phyloP scores from a whole-genome alignment of 2,329 filamentous ascomycete species.

The Penicillium sp. region DNA sequence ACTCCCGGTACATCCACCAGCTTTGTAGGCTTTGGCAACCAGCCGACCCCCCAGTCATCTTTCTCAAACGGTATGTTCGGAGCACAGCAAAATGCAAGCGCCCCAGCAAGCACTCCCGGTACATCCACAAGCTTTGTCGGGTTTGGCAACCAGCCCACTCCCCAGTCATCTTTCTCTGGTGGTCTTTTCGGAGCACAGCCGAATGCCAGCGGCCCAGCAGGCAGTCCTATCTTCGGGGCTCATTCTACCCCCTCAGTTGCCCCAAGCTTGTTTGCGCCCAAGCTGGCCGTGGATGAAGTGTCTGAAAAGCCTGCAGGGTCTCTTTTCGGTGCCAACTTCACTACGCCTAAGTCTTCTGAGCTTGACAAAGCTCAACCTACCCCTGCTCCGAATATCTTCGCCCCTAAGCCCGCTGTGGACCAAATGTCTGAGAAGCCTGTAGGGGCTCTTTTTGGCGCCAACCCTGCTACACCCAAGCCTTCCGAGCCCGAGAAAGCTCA shows the following conservation, averaged over 20 bases:
- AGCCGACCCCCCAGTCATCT: conserved; percentile 6
- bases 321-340: no score
- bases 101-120: conserved; percentile 1
- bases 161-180: conserved; percentile 8
- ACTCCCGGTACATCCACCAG: conserved; percentile 2
- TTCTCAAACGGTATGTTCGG: conserved; percentile 15
- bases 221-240: conserved; percentile 7
- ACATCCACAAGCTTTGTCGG: conserved; percentile 11
- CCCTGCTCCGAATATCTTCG: no score
- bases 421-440: no score
- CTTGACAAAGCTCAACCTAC: no score
- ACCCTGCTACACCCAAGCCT: no score
- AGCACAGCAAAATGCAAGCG: conserved; percentile 7
- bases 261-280: not conserved
- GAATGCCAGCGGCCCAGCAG: conserved; percentile 4
- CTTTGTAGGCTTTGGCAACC: conserved; percentile 12
- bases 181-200: conserved; percentile 14
- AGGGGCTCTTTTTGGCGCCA: no score
- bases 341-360: no score
- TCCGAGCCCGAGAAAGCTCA: no score
- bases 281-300: not conserved
- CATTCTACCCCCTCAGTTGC: not conserved
- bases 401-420: no score
- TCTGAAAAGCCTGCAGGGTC: no score
- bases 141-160: conserved; percentile 9